Percentiles rank a stretch among this genome's conserved stretches.
Conservation (phyloP, 225 moss, liverwort and hornwort species). For the Lunularia cruciata region DNA sequence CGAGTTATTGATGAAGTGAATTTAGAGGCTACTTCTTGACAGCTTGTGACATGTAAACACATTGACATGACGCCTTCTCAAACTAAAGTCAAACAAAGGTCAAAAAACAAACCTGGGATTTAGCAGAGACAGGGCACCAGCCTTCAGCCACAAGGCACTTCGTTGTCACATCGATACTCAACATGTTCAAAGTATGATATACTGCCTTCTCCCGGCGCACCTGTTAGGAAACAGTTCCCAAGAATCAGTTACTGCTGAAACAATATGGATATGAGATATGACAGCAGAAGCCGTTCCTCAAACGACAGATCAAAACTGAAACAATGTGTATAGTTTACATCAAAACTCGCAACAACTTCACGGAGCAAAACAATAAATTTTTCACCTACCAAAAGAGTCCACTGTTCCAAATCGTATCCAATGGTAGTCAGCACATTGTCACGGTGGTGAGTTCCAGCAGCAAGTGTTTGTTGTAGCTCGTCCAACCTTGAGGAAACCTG, state of each 20-base stretch:
- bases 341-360: background rate
- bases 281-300: background rate
- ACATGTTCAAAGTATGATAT: constrained; percentile 87
- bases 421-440: constrained; percentile 83
- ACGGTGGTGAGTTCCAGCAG: constrained; percentile 83
- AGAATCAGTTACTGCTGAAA: background rate
- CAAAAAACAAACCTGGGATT: constrained; percentile 59
- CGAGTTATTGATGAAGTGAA: background rate
- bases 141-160: constrained; percentile 98
- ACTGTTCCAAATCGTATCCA: constrained; percentile 81
- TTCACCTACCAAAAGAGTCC: constrained; percentile 83
- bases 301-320: background rate
- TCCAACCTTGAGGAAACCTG: constrained; percentile 74
- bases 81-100: no score
- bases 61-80: no score
- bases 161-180: constrained; percentile 95
- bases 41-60: no score
- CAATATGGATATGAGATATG: background rate
- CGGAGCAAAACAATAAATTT: background rate
- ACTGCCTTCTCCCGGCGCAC: constrained; percentile 97
- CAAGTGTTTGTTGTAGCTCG: constrained; percentile 87
- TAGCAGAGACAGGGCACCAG: constrained; percentile 93
- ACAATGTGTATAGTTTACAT: background rate
- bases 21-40: no score
- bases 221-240: no score